Evolutionary conservation across 495 filamentous ascomycete species (phyloP), one percentile per base, ranked within the genome.

Genomic region (Penicillium herquei): DNA sequence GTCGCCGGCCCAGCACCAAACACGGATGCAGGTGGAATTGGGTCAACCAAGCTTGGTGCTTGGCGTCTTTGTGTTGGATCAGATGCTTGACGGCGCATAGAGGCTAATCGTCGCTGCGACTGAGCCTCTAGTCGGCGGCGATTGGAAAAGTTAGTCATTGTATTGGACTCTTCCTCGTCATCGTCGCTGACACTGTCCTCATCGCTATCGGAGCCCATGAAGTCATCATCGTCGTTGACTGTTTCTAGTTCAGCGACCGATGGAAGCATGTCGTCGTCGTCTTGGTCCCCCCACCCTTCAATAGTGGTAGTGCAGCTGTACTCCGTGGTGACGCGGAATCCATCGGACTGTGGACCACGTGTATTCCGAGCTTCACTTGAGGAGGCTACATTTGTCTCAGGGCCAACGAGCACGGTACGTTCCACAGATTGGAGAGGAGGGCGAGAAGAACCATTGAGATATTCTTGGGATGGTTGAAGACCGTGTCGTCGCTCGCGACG

Each of bases 151-250:
- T 44, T 65, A 56, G 57, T 43, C 26, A 16, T 52, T 13, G 34
- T 35, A 21, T 61, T 54, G 17, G 21, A 26, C 21, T 54, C 40
- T 6, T 63, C 51, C 1, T 66, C 58, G 8, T 73, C 70, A 30
- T 69, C 67, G 30, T 74, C 77, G 39, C 76, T 78, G 4, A 78
- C 72, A 48, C 78, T 78, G 4, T 85, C 80, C 4, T 85, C 80
- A 17, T 83, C 81, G 46, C 77, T 82, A 40, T 80, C 75, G 7
- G 81, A 71, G n/a, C n/a, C n/a, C 7, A 75, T 75, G 21, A 79
- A 59, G 58, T 58, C 39, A 46, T 74, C 69, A 11, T 76, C 72
- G 2, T 77, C 73, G 5, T 33, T 52, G 10, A 67, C 33, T 21
- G 65, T 61, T 32, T 70, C 69, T 3, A 70, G 37, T 16, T 74